Conservation (phyloP, 2,329 filamentous ascomycete genomes). For the Colletotrichum plurivorum region DNA sequence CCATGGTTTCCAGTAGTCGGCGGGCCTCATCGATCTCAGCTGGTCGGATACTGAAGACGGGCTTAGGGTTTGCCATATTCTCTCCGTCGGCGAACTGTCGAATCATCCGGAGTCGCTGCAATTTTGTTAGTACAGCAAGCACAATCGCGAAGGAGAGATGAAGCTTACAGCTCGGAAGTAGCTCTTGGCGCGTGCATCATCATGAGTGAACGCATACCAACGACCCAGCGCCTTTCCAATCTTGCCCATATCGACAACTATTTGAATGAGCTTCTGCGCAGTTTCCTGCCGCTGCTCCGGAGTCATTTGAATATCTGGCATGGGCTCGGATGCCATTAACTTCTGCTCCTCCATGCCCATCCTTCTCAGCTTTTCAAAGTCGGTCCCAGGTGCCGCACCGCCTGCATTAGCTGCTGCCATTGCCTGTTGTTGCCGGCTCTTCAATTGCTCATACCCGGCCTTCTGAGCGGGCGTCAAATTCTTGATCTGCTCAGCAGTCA, state of each 20-base stretch:
- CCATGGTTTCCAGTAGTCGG: slow-evolving; percentile 66
- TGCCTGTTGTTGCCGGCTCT: slow-evolving; percentile 42
- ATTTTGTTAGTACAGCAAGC: slow-evolving; percentile 49
- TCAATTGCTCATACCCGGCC: slow-evolving; percentile 57
- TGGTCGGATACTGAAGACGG: slow-evolving; percentile 65
- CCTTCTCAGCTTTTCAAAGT: slow-evolving; percentile 49
- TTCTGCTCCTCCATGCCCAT: slow-evolving; percentile 58
- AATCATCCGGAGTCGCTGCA: slow-evolving; percentile 66
- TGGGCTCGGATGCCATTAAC: slow-evolving; percentile 54
- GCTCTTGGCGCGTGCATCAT: slow-evolving; percentile 64
- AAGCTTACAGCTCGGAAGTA: slow-evolving; percentile 68
- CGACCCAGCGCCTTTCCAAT: slow-evolving; percentile 59
- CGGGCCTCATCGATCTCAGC: slow-evolving; percentile 66
- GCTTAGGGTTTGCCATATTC: slow-evolving; percentile 59
- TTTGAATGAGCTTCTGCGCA: slow-evolving; percentile 57
- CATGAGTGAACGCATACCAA: slow-evolving; percentile 64
- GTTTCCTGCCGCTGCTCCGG: slow-evolving; percentile 61
- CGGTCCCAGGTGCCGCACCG: slow-evolving; percentile 7
- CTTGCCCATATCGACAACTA: slow-evolving; percentile 59
- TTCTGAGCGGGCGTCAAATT: slow-evolving; percentile 61
- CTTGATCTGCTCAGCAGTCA: slow-evolving; percentile 56
- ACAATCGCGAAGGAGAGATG: not conserved
- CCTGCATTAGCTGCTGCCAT: slow-evolving; percentile 31
- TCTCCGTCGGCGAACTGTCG: slow-evolving; percentile 69
- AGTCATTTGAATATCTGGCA: slow-evolving; percentile 63